A percentile compares a stretch with the other conserved stretches of the same genome.
Conservation (phyloP, 2,329 filamentous ascomycete genomes). For the Pyricularia grisea region DNA sequence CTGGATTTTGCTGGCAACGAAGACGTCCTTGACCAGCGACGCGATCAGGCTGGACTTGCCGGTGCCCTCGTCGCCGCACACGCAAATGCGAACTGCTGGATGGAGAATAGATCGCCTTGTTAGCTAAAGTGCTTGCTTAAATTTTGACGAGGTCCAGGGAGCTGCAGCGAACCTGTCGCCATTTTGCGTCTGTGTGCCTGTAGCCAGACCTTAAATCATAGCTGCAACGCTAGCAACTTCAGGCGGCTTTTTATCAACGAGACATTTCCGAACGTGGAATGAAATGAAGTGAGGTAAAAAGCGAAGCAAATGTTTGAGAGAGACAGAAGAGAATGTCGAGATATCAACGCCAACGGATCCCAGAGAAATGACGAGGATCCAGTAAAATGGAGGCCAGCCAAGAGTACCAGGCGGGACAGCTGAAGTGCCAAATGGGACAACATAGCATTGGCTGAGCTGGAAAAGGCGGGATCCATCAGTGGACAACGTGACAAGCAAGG, state of each 20-base stretch:
- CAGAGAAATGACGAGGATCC: not conserved
- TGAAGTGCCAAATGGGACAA: not conserved
- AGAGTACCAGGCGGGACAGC: not conserved
- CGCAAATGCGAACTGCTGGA: conserved; percentile 72
- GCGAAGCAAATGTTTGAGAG: not conserved
- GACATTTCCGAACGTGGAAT: not conserved
- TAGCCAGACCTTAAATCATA: not conserved
- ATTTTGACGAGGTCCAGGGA: not conserved
- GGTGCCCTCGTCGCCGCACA: conserved; percentile 94
- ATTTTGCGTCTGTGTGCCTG: not conserved
- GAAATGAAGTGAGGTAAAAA: not conserved
- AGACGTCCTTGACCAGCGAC: conserved; percentile 93
- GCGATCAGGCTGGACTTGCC: conserved; percentile 91
- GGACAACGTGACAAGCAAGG: not conserved
- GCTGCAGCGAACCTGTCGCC: conserved; percentile 1
- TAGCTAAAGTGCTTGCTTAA: not conserved
- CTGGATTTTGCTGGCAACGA: conserved; percentile 92
- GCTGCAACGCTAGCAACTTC: not conserved
- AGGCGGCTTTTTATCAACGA: not conserved
- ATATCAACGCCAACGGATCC: not conserved
- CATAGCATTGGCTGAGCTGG: not conserved
- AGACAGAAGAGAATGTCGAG: not conserved
- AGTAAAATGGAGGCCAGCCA: not conserved
- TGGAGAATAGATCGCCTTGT: not conserved
- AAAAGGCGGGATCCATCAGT: not conserved